A percentile compares a stretch with the other conserved stretches of the same genome.
Evolutionary conservation across 768 basidiomycete genomes (phyloP).

Genomic region (Mycena pura): DNA sequence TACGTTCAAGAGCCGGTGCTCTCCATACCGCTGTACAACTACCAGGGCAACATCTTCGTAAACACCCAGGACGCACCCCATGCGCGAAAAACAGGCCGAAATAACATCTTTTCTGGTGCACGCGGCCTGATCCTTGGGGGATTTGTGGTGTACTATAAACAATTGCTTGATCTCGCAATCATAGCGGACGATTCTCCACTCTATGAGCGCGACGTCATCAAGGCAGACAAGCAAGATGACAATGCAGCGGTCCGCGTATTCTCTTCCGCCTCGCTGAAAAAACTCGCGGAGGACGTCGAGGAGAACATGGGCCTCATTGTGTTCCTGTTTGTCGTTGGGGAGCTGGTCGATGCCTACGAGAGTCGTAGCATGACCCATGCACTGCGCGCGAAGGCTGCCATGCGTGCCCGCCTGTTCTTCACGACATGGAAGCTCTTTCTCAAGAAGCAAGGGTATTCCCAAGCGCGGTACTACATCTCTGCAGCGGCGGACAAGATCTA

Average conservation of each 20-base stretch:
- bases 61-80: slow-evolving; percentile 10
- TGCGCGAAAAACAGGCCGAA: slow-evolving; percentile 12
- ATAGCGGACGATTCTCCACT: neutral
- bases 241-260: slow-evolving; percentile 1
- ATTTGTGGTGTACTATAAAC: neutral
- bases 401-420: slow-evolving; percentile 7
- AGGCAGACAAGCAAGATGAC: slow-evolving; percentile 3
- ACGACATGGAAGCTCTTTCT: neutral
- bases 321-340: slow-evolving; percentile 7
- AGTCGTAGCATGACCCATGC: slow-evolving; percentile 1
- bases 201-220: neutral
- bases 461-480: slow-evolving; percentile 1
- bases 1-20: neutral
- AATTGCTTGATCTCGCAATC: slow-evolving; percentile 5
- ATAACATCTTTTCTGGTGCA: slow-evolving; percentile 5
- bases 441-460: neutral
- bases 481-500: neutral
- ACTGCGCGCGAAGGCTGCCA: neutral
- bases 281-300: neutral
- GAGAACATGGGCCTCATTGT: slow-evolving; percentile 4
- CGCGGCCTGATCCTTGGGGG: slow-evolving; percentile 4
- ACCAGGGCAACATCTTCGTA: neutral
- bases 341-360: slow-evolving; percentile 9
- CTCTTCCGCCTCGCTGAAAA: neutral
- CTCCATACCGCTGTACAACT: neutral